phyloP scores from a whole-genome alignment of 768 basidiomycete species.

The Austroboletus eburneus region DNA sequence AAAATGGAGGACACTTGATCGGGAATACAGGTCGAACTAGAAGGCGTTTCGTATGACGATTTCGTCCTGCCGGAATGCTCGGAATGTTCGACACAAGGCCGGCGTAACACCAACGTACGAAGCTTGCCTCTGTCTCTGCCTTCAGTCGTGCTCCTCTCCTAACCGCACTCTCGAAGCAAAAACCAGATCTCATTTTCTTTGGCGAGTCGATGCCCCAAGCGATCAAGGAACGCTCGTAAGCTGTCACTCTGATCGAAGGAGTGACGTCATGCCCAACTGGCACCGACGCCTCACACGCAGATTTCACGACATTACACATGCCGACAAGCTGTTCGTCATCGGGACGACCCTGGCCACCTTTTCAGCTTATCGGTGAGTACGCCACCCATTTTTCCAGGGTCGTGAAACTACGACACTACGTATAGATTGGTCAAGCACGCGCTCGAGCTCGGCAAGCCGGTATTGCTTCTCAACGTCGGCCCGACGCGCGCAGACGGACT shows the following conservation, averaged over 20 bases:
- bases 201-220: slow-evolving; percentile 76
- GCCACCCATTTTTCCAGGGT: neutral
- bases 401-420: neutral
- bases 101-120: slow-evolving; percentile 55
- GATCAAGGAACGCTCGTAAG: slow-evolving; percentile 72
- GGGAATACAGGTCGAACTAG: slow-evolving; percentile 62
- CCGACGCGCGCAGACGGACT: slow-evolving; percentile 81
- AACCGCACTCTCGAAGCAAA: slow-evolving; percentile 45
- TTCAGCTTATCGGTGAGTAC: slow-evolving; percentile 73
- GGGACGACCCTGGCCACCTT: slow-evolving; percentile 94
- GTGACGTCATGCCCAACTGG: neutral
- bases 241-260: too few relatives aligned
- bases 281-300: too few relatives aligned
- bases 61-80: slow-evolving; percentile 81
- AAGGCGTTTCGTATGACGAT: slow-evolving; percentile 70
- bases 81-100: slow-evolving; percentile 55
- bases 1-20: neutral
- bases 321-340: slow-evolving; percentile 70
- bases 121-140: slow-evolving; percentile 13
- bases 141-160: neutral
- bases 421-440: slow-evolving; percentile 76
- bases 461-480: slow-evolving; percentile 82
- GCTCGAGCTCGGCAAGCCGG: slow-evolving; percentile 66
- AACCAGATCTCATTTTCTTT: slow-evolving; percentile 84
- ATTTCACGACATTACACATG: slow-evolving; percentile 50